Evolutionary conservation across 495 filamentous ascomycete species (phyloP), one percentile per base, ranked within the genome.

Genomic region (Hyaloscypha variabilis): DNA sequence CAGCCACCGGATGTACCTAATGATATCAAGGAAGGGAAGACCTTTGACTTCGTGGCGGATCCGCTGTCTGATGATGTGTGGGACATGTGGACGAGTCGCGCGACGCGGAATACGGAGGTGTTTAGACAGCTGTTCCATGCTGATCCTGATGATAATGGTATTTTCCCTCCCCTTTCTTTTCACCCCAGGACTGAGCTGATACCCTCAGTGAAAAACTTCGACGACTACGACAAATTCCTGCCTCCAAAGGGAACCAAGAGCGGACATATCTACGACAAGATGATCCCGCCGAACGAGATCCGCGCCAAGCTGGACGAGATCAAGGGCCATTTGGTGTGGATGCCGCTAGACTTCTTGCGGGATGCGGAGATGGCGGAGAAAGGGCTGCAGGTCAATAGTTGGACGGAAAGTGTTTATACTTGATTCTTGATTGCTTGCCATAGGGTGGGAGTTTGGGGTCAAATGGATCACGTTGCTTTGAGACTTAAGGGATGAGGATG

Each of bases 291-390:
- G 0, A 75, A 85, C 25, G 88, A 94, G 53, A 87, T 96, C 17
- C 82, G 90, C 25, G 68, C 82, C 72, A 91, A 92, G 75, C 79
- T 99, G 34, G 89, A 92, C 71, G 77, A 85, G 67, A 86, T 97
- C 72, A 90, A 86, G 75, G 95, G 94, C 0, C 95, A 97, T 81
- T 74, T 99, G 29, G 93, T 99, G 0, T 97, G 94, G 94, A 92
- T 97, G 89, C 94, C 93, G 55, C 71, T 97, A 68, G 86, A 94
- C 49, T 98, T 96, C 71, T 75, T 97, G 71, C 78, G 82, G 65
- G 90, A 97, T 68, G 94, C 89, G 0, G 82, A 89, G 68, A 95
- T 97, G 94, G 94, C 93, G 0, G 95, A 97, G 79, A 89, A 84
- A 71, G 95, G 94, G 0, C 51, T 93, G 78, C 82, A 87, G 72